A percentile compares a stretch with the other conserved stretches of the same genome.
Evolutionary conservation across 257 asterid genomes (phyloP).

Genomic region (Forsythia suspensa): DNA sequence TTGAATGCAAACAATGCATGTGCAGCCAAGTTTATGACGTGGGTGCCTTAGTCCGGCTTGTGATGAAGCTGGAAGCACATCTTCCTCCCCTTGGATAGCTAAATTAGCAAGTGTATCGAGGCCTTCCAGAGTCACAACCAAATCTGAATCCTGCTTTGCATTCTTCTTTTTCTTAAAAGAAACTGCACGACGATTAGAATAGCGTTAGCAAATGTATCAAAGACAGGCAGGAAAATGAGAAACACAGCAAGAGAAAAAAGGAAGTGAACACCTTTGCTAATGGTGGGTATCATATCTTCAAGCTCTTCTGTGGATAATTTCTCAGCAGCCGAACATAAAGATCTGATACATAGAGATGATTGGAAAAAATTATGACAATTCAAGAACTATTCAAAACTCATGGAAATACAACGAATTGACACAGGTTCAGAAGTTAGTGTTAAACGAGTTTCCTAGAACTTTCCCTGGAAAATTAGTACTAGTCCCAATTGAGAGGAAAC

Average conservation of each 20-base stretch:
- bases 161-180: conserved; percentile 41
- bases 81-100: conserved; percentile 58
- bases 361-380: conserved; percentile 7
- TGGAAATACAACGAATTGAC: background rate
- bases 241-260: conserved; percentile 5
- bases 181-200: conserved; percentile 43
- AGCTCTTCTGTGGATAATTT: conserved; percentile 64
- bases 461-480: background rate
- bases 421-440: no score
- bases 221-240: background rate
- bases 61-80: conserved; percentile 40
- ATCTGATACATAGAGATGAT: conserved; percentile 42
- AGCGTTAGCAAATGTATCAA: conserved; percentile 15
- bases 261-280: conserved; percentile 42
- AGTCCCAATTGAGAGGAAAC: background rate
- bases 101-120: conserved; percentile 70
- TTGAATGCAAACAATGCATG: conserved; percentile 84
- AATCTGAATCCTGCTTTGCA: conserved; percentile 37
- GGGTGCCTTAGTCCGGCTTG: conserved; percentile 69
- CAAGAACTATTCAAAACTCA: background rate
- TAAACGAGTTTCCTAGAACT: background rate
- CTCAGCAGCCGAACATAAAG: conserved; percentile 67
- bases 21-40: conserved; percentile 70
- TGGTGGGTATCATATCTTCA: conserved; percentile 48
- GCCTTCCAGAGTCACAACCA: conserved; percentile 54